A percentile compares a stretch with the other conserved stretches of the same genome.
These are phyloP conservation scores for Raphanus raphanistrum DNA, from an alignment of 345 rosid genomes.

Conservation along the genomic window DNA sequence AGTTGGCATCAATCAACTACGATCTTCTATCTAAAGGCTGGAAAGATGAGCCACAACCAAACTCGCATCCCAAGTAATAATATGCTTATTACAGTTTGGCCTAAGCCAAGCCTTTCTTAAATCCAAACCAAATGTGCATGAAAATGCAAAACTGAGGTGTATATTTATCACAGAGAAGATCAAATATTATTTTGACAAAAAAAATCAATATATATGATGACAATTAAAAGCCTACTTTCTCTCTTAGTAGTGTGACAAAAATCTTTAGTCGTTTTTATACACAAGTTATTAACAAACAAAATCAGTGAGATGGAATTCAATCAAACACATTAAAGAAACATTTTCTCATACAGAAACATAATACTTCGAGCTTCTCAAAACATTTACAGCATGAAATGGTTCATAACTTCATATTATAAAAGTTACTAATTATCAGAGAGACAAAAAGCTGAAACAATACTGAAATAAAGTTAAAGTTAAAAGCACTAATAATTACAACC, in stretches of 20 bases:
- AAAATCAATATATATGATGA: not conserved
- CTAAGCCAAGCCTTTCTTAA: not conserved
- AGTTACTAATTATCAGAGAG: not conserved
- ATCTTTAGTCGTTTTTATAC: not conserved
- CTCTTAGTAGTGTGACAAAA: not conserved
- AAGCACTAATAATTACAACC: slow-evolving; percentile 42
- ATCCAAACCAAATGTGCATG: not conserved
- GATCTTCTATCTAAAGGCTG: slow-evolving; percentile 96
- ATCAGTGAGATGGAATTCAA: not conserved
- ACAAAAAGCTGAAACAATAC: slow-evolving; percentile 25
- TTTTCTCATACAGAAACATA: not conserved
- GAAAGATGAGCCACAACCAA: slow-evolving; percentile 72
- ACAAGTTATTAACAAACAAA: not conserved
- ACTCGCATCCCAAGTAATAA: slow-evolving; percentile 45
- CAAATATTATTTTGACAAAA: slow-evolving; percentile 4
- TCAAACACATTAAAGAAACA: not conserved
- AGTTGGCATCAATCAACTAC: slow-evolving; percentile 96
- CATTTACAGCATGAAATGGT: not conserved
- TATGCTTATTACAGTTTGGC: not conserved
- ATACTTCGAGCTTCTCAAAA: not conserved
- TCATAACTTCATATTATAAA: not conserved
- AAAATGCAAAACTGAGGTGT: not conserved
- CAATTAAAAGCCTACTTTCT: not conserved
- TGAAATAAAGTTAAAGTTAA: slow-evolving; percentile 24
- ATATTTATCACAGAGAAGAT: not conserved